A percentile compares a stretch with the other conserved stretches of the same genome.
These are phyloP conservation scores for Linnemannia exigua DNA, from an alignment of 192 early-diverging fungal species.

Conservation along the genomic window DNA sequence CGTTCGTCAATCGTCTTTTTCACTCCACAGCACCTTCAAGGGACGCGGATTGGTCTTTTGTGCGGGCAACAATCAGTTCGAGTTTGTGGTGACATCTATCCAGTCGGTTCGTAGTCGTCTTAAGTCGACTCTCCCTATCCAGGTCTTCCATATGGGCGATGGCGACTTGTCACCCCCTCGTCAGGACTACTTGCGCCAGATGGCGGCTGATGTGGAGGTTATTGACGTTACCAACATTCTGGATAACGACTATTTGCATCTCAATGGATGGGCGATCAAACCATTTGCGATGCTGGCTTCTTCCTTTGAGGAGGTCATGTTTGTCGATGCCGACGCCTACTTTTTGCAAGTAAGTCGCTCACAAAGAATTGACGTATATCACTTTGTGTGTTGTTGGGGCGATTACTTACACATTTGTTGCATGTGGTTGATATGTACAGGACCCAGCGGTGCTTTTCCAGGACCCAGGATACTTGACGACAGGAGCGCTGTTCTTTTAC, in stretches of 20 bases:
- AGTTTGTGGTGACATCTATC: constrained; percentile 56
- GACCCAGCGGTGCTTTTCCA: constrained; percentile 68
- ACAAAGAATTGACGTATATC: no score
- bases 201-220: constrained; percentile 53
- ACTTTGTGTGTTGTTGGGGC: neutral
- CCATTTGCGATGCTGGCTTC: constrained; percentile 76
- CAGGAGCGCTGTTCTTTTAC: constrained; percentile 72
- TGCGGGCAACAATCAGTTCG: constrained; percentile 61
- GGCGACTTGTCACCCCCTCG: constrained; percentile 55
- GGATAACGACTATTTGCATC: constrained; percentile 55
- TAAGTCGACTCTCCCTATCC: constrained; percentile 69
- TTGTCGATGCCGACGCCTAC: constrained; percentile 80
- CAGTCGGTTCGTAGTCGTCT: constrained; percentile 53
- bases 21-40: constrained; percentile 34
- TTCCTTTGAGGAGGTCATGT: constrained; percentile 72
- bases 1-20: constrained; percentile 50
- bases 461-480: constrained; percentile 58
- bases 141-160: constrained; percentile 70
- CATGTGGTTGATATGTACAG: constrained; percentile 12
- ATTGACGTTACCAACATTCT: constrained; percentile 57
- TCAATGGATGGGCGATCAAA: constrained; percentile 80
- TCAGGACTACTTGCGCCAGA: constrained; percentile 42
- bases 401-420: neutral
- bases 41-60: constrained; percentile 65
- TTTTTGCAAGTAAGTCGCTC: constrained; percentile 65